These are phyloP conservation scores for Tricholoma sp. DNA, from an alignment of 768 basidiomycete genomes.

Conservation along the genomic window DNA sequence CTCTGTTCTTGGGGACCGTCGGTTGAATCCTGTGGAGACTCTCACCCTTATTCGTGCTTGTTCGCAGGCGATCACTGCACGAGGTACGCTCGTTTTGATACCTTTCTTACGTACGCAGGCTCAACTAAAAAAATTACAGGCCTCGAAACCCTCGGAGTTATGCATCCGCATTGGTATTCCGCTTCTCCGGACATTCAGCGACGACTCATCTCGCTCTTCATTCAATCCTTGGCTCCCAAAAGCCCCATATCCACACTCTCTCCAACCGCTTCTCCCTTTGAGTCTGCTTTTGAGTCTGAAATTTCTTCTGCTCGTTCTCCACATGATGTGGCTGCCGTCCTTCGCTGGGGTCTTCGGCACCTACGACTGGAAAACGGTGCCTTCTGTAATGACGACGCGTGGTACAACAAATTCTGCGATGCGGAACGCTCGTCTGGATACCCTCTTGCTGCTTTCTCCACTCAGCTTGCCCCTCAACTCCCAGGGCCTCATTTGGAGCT, in stretches of 20 bases:
- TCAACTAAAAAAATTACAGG: slow-evolving; percentile 35
- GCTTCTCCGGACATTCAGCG: slow-evolving; percentile 67
- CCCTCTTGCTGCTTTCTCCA: slow-evolving; percentile 58
- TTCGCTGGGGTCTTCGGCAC: slow-evolving; percentile 80
- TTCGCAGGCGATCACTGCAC: slow-evolving; percentile 57
- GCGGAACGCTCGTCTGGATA: slow-evolving; percentile 58
- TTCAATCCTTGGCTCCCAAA: slow-evolving; percentile 54
- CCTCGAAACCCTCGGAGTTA: slow-evolving; percentile 76
- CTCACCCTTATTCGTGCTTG: slow-evolving; percentile 63
- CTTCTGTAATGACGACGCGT: slow-evolving; percentile 59
- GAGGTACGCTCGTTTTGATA: slow-evolving; percentile 41
- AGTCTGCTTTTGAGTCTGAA: slow-evolving; percentile 58
- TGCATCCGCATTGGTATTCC: slow-evolving; percentile 84
- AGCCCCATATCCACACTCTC: slow-evolving; percentile 44
- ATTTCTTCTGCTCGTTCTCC: slow-evolving; percentile 60
- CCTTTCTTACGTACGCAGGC: slow-evolving; percentile 5
- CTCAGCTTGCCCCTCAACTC: slow-evolving; percentile 54
- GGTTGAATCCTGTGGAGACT: slow-evolving; percentile 58
- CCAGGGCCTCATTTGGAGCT: slow-evolving; percentile 56
- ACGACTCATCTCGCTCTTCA: slow-evolving; percentile 64
- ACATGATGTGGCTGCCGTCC: slow-evolving; percentile 74
- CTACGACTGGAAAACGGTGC: slow-evolving; percentile 52
- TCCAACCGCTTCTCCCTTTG: slow-evolving; percentile 40
- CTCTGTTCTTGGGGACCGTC: slow-evolving; percentile 48
- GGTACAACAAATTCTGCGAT: slow-evolving; percentile 64